Conservation (phyloP, 805 yeast genomes). For the Ogataea philodendri region DNA sequence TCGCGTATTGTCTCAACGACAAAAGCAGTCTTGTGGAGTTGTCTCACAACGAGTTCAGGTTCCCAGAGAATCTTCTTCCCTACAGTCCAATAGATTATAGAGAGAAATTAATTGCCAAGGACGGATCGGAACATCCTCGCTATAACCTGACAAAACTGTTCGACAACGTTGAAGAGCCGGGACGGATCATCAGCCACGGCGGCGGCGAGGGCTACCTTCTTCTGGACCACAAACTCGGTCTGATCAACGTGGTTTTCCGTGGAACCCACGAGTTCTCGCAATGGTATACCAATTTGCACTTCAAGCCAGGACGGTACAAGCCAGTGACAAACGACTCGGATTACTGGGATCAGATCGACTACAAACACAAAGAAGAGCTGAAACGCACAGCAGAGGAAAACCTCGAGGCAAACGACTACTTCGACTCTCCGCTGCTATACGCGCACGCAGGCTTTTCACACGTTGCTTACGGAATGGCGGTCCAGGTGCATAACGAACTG, state of each 20-base stretch:
- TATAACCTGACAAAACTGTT: constrained; percentile 17
- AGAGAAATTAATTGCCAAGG: constrained; percentile 5
- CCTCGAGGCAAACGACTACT: constrained; percentile 6
- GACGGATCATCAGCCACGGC: constrained; percentile 15
- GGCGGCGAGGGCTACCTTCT: constrained; percentile 25
- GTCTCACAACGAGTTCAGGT: constrained; percentile 11
- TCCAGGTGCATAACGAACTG: constrained; percentile 15
- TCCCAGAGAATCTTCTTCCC: constrained; percentile 13
- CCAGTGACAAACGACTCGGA: constrained; percentile 8
- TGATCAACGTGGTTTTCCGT: constrained; percentile 18
- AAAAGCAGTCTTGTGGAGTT: constrained; percentile 8
- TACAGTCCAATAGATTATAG: constrained; percentile 12
- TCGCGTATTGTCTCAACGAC: constrained; percentile 24
- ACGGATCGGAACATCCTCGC: constrained; percentile 4
- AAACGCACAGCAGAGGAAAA: constrained; percentile 3
- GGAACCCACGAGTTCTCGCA: constrained; percentile 20
- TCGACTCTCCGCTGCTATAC: constrained; percentile 11
- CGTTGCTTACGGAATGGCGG: constrained; percentile 13
- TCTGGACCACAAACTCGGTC: constrained; percentile 16
- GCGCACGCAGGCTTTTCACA: constrained; percentile 21
- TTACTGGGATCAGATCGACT: constrained; percentile 12
- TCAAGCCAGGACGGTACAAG: constrained; percentile 12
- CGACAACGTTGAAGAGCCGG: constrained; percentile 6
- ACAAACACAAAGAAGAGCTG: constrained; percentile 3
- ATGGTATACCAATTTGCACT: constrained; percentile 23